A percentile compares a stretch with the other conserved stretches of the same genome.
Conservation (phyloP, 768 basidiomycete species). For the Boletus bicolor region DNA sequence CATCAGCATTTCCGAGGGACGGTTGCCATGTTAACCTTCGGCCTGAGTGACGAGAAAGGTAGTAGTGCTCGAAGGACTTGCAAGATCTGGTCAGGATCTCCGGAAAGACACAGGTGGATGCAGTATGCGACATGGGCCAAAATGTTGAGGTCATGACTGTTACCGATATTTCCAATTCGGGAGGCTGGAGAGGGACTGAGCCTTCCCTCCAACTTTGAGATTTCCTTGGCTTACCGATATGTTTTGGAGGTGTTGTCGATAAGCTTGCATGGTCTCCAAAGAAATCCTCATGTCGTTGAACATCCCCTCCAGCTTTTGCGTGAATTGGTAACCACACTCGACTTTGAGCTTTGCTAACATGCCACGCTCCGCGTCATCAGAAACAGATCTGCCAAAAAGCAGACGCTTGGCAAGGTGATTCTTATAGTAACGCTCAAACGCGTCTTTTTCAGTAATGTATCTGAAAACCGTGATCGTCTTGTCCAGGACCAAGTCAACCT, state of each 20-base stretch:
- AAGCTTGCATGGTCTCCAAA: slow-evolving; percentile 73
- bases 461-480: slow-evolving; percentile 97
- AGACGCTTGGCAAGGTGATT: slow-evolving; percentile 91
- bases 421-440: slow-evolving; percentile 98
- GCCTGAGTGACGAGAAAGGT: slow-evolving; percentile 85
- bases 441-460: slow-evolving; percentile 91
- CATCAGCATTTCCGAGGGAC: slow-evolving; percentile 85
- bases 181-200: slow-evolving; percentile 47
- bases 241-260: slow-evolving; percentile 57
- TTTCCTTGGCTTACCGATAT: slow-evolving; percentile 48
- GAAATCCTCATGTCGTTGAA: slow-evolving; percentile 96
- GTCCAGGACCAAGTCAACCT: slow-evolving; percentile 86
- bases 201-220: not conserved
- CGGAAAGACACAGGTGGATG: slow-evolving; percentile 66
- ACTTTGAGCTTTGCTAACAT: slow-evolving; percentile 98
- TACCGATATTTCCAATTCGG: slow-evolving; percentile 77
- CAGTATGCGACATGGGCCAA: slow-evolving; percentile 82
- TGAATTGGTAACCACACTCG: slow-evolving; percentile 95
- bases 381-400: slow-evolving; percentile 80
- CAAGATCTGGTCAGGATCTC: slow-evolving; percentile 57
- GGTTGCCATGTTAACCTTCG: slow-evolving; percentile 91
- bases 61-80: slow-evolving; percentile 85
- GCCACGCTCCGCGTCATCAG: slow-evolving; percentile 95
- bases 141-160: slow-evolving; percentile 95
- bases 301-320: slow-evolving; percentile 98